phyloP scores from a whole-genome alignment of 2,329 filamentous ascomycete genomes.

The Fusarium bulbicola region DNA sequence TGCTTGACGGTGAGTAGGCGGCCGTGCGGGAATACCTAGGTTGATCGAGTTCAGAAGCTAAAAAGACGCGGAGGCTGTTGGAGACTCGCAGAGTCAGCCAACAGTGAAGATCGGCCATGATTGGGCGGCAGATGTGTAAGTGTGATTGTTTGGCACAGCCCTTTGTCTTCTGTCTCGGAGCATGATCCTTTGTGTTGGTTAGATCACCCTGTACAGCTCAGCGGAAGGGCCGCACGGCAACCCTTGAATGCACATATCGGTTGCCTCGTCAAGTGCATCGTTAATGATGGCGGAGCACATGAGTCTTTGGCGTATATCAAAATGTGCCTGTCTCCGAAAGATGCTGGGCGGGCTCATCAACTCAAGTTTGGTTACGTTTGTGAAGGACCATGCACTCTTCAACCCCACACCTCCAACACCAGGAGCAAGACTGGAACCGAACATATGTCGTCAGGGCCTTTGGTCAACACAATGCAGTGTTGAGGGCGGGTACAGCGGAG shows the following conservation, averaged over 20 bases:
- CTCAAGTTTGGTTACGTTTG: slow-evolving; percentile 8
- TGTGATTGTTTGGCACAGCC: slow-evolving; percentile 37
- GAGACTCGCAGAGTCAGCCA: slow-evolving; percentile 23
- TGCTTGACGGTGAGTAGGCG: slow-evolving; percentile 23
- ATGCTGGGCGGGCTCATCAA: slow-evolving; percentile 16
- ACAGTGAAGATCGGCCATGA: neutral
- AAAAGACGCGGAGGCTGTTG: slow-evolving; percentile 17
- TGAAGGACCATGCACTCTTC: slow-evolving; percentile 9
- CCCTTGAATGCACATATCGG: slow-evolving; percentile 10
- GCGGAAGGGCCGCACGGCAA: slow-evolving; percentile 14
- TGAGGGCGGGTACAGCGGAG: slow-evolving; percentile 29
- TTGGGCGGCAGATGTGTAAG: slow-evolving; percentile 23
- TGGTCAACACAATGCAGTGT: slow-evolving; percentile 2
- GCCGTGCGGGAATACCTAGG: slow-evolving; percentile 17
- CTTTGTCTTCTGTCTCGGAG: slow-evolving; percentile 26
- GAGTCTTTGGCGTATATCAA: slow-evolving; percentile 27
- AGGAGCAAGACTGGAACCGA: slow-evolving; percentile 10
- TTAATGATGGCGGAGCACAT: slow-evolving; percentile 33
- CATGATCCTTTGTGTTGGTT: slow-evolving; percentile 24
- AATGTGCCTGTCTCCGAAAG: slow-evolving; percentile 12
- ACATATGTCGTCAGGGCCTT: slow-evolving; percentile 23
- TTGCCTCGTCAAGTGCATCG: slow-evolving; percentile 11
- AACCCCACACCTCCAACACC: slow-evolving; percentile 35
- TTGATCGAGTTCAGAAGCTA: slow-evolving; percentile 17
- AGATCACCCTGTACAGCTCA: slow-evolving; percentile 33